phyloP scores from a whole-genome alignment of 2,329 filamentous ascomycete species.

The Verticillium tricorpus region DNA sequence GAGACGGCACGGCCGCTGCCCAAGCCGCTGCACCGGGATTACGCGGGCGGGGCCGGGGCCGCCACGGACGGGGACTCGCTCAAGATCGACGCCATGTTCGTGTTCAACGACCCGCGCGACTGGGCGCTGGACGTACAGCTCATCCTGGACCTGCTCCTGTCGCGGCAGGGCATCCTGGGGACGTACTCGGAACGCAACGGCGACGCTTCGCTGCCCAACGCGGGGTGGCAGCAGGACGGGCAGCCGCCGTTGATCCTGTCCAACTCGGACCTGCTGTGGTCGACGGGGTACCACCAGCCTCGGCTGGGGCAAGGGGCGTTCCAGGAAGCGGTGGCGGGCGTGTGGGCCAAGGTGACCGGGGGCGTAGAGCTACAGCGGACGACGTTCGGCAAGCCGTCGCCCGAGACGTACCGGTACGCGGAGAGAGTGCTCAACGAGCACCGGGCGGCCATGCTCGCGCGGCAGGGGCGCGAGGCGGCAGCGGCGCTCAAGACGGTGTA shows the following conservation, averaged over 20 bases:
- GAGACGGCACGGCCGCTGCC: constrained; percentile 55
- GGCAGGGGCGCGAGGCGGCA: background rate
- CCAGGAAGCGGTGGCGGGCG: constrained; percentile 71
- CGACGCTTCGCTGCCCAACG: constrained; percentile 56
- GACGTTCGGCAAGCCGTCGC: constrained; percentile 79
- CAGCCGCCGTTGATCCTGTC: constrained; percentile 83
- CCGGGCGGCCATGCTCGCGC: constrained; percentile 42
- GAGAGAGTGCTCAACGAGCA: constrained; percentile 66
- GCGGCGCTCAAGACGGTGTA: constrained; percentile 68
- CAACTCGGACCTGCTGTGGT: constrained; percentile 89
- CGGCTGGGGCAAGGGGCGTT: constrained; percentile 92
- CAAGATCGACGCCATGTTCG: constrained; percentile 84
- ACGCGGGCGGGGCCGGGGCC: constrained; percentile 18
- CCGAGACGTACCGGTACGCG: constrained; percentile 76
- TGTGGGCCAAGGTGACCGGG: constrained; percentile 70
- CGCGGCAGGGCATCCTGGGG: constrained; percentile 71
- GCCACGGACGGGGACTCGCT: constrained; percentile 41
- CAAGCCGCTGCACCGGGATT: constrained; percentile 30
- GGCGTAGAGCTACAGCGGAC: constrained; percentile 57
- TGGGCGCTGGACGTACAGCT: constrained; percentile 90
- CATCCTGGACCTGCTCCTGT: constrained; percentile 78
- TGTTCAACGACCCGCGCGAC: constrained; percentile 94
- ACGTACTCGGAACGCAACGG: constrained; percentile 74
- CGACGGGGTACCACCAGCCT: constrained; percentile 76
- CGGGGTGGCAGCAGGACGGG: constrained; percentile 75